Percentiles rank a stretch among this genome's conserved stretches.
Conservation (phyloP, 805 yeast species). For the Candida patagonica region DNA sequence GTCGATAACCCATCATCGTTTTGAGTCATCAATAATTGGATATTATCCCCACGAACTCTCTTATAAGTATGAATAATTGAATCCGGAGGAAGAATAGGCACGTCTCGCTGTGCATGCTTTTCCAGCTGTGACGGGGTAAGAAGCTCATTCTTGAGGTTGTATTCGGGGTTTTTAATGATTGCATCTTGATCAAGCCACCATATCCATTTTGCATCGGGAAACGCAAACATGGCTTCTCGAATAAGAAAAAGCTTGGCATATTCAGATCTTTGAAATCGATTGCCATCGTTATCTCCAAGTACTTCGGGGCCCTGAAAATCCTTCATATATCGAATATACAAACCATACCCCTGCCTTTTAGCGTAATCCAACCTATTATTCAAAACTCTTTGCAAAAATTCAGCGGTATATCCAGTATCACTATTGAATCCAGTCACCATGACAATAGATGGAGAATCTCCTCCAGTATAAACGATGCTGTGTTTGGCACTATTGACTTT, state of each 20-base stretch:
- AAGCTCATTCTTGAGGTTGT: slow-evolving; percentile 52
- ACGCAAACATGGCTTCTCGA: slow-evolving; percentile 85
- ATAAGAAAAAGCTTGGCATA: slow-evolving; percentile 60
- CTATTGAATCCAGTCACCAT: slow-evolving; percentile 75
- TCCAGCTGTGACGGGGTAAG: slow-evolving; percentile 52
- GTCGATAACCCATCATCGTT: slow-evolving; percentile 55
- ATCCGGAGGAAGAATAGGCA: slow-evolving; percentile 49
- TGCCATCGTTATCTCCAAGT: slow-evolving; percentile 44
- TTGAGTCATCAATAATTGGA: slow-evolving; percentile 62
- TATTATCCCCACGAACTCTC: slow-evolving; percentile 45
- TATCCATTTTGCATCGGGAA: slow-evolving; percentile 79
- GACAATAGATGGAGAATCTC: slow-evolving; percentile 34
- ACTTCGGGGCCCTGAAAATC: slow-evolving; percentile 42
- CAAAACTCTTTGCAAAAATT: slow-evolving; percentile 56
- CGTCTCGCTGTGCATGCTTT: slow-evolving; percentile 56
- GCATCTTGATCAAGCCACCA: slow-evolving; percentile 80
- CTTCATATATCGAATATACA: slow-evolving; percentile 76
- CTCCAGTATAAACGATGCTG: slow-evolving; percentile 3
- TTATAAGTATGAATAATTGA: slow-evolving; percentile 47
- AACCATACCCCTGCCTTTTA: slow-evolving; percentile 67
- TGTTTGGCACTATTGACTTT: slow-evolving; percentile 17
- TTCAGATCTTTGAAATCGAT: slow-evolving; percentile 39
- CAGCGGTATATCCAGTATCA: slow-evolving; percentile 66
- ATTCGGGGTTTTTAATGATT: slow-evolving; percentile 59
- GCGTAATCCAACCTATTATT: slow-evolving; percentile 90